A percentile compares a stretch with the other conserved stretches of the same genome.
Conservation (phyloP, 202 grass and related monocot species). For the Panicum virgatum region DNA sequence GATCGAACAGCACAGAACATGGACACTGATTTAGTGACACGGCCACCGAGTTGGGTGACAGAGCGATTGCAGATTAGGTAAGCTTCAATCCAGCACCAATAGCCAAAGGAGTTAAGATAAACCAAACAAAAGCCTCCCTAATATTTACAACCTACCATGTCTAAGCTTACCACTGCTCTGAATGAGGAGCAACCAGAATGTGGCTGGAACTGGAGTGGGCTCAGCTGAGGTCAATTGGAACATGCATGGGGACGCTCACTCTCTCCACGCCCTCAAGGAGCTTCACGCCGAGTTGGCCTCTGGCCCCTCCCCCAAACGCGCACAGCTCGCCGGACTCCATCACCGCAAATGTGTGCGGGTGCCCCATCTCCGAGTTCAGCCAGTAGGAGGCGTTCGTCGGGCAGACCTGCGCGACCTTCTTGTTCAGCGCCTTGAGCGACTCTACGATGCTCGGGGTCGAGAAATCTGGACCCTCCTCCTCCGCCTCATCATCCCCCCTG, state of each 20-base stretch:
- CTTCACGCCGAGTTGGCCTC: slow-evolving; percentile 57
- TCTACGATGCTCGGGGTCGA: slow-evolving; percentile 46
- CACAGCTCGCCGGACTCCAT: slow-evolving; percentile 50
- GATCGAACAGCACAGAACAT: not conserved
- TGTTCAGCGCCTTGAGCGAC: slow-evolving; percentile 51
- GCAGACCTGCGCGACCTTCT: slow-evolving; percentile 52
- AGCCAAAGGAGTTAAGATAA: not conserved
- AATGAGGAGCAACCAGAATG: not conserved
- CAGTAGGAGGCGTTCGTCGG: slow-evolving; percentile 55
- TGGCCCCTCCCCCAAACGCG: slow-evolving; percentile 48
- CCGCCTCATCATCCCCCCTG: slow-evolving; percentile 51
- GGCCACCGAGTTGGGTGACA: not conserved
- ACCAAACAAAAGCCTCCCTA: slow-evolving; percentile 11
- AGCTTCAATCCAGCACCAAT: not conserved
- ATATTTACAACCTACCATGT: slow-evolving; percentile 39
- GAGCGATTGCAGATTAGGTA: not conserved
- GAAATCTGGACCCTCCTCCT: slow-evolving; percentile 30
- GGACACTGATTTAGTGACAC: not conserved
- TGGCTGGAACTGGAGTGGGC: not conserved
- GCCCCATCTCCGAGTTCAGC: slow-evolving; percentile 30
- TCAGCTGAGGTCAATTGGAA: slow-evolving; percentile 43
- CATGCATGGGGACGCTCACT: slow-evolving; percentile 23
- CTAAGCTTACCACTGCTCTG: not conserved
- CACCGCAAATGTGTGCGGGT: slow-evolving; percentile 52
- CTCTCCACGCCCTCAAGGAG: slow-evolving; percentile 37